phyloP scores from a whole-genome alignment of 2,329 filamentous ascomycete species.

The Macrophomina tecta region DNA sequence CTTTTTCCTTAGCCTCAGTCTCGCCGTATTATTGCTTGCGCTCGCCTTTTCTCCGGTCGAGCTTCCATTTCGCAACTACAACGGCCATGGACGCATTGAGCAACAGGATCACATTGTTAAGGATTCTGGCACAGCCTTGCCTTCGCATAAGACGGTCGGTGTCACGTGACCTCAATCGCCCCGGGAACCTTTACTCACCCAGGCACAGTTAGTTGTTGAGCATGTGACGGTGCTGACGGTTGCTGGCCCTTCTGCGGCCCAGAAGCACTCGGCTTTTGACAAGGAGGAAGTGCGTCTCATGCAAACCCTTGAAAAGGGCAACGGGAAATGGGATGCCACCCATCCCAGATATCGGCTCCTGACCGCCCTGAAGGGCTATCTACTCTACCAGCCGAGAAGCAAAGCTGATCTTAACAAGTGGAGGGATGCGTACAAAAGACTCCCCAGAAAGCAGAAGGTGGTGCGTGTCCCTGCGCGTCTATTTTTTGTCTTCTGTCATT shows the following conservation, averaged over 20 bases:
- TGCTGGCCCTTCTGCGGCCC: too few species aligned
- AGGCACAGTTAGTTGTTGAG: not conserved
- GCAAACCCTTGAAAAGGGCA: slow-evolving; percentile 33
- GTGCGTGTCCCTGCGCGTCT: not conserved
- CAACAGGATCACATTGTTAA: not conserved
- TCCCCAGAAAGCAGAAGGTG: slow-evolving; percentile 34
- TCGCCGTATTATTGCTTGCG: not conserved
- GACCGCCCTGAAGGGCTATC: slow-evolving; percentile 34
- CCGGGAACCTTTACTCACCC: not conserved
- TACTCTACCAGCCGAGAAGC: slow-evolving; percentile 33
- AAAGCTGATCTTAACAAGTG: slow-evolving; percentile 35
- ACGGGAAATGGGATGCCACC: slow-evolving; percentile 34
- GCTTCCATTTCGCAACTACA: not conserved
- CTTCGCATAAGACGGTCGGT: not conserved
- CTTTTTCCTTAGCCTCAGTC: not conserved
- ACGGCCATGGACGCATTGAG: too few species aligned
- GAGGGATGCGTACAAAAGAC: slow-evolving; percentile 35
- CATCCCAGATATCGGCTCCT: slow-evolving; percentile 31
- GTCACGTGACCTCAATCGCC: not conserved
- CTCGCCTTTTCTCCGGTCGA: not conserved
- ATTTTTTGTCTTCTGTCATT: not conserved
- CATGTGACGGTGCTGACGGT: not conserved
- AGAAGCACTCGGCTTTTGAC: not conserved
- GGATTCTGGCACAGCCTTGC: not conserved
- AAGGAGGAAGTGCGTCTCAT: slow-evolving; percentile 33